Evolutionary conservation across 140 eudicot genomes (phyloP).

Genomic region (Bidens hawaiensis): DNA sequence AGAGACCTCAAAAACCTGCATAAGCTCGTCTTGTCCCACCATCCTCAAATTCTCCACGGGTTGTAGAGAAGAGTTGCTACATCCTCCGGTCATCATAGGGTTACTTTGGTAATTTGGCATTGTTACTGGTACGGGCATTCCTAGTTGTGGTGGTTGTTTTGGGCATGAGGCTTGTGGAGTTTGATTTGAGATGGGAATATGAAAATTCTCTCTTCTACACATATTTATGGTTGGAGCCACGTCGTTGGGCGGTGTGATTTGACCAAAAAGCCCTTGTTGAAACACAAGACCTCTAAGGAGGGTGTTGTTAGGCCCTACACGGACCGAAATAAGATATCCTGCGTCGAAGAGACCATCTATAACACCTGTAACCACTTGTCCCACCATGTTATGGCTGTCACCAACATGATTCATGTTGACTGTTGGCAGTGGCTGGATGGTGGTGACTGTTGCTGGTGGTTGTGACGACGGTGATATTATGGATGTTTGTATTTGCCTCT

Average conservation of each 20-base stretch:
- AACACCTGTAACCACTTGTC: slow-evolving; percentile 61
- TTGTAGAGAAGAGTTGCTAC: no score
- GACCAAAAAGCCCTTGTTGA: slow-evolving; percentile 47
- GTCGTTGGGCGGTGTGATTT: slow-evolving; percentile 58
- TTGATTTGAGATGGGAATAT: slow-evolving; percentile 35
- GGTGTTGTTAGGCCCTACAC: slow-evolving; percentile 49
- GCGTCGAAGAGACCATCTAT: slow-evolving; percentile 74
- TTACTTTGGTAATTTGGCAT: slow-evolving; percentile 30
- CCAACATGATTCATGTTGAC: slow-evolving; percentile 10
- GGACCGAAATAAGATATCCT: slow-evolving; percentile 66
- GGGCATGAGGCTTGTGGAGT: slow-evolving; percentile 26
- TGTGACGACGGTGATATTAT: slow-evolving; percentile 24
- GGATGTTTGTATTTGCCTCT: slow-evolving; percentile 19
- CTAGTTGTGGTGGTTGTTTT: slow-evolving; percentile 42
- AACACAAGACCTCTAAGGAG: slow-evolving; percentile 66
- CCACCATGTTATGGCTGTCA: slow-evolving; percentile 45
- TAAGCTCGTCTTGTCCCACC: slow-evolving; percentile 66
- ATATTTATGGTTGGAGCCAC: slow-evolving; percentile 57
- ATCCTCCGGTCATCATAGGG: slow-evolving; percentile 27
- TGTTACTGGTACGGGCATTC: slow-evolving; percentile 9
- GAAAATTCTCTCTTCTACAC: slow-evolving; percentile 45
- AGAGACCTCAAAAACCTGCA: slow-evolving; percentile 61
- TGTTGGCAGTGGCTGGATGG: slow-evolving; percentile 19
- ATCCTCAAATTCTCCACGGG: slow-evolving; percentile 38
- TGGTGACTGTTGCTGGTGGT: slow-evolving; percentile 19